These are phyloP conservation scores for Kockovaella imperatae DNA, from an alignment of 768 basidiomycete species.

Conservation along the genomic window DNA sequence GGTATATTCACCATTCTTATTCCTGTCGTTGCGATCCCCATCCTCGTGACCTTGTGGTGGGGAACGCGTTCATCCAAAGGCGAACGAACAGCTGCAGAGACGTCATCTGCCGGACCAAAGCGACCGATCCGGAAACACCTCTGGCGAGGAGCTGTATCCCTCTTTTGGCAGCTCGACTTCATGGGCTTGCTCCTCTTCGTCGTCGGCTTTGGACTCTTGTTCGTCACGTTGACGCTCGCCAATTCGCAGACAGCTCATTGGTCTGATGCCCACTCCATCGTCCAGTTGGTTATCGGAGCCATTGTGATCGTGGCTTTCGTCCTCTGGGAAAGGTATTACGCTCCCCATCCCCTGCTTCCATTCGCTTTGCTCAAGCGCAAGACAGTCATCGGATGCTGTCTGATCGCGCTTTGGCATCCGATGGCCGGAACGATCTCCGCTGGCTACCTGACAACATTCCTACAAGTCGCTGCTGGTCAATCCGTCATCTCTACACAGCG, in stretches of 20 bases:
- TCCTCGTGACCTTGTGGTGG: slow-evolving; percentile 33
- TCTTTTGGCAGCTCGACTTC: slow-evolving; percentile 43
- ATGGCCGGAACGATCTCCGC: slow-evolving; percentile 26
- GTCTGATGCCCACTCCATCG: slow-evolving; percentile 39
- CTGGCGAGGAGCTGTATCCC: background rate
- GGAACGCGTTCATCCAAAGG: slow-evolving; percentile 8
- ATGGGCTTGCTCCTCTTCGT: slow-evolving; percentile 41
- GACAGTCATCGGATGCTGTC: slow-evolving; percentile 34
- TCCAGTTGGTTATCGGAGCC: slow-evolving; percentile 30
- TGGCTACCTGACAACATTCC: slow-evolving; percentile 25
- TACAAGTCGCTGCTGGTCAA: slow-evolving; percentile 28
- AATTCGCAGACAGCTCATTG: slow-evolving; percentile 34
- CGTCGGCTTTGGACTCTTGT: slow-evolving; percentile 37
- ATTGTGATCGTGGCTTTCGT: slow-evolving; percentile 26
- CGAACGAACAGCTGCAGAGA: slow-evolving; percentile 7
- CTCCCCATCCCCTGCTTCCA: slow-evolving; percentile 40
- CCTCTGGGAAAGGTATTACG: slow-evolving; percentile 36
- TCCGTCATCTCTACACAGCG: slow-evolving; percentile 17
- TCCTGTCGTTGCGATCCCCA: slow-evolving; percentile 34
- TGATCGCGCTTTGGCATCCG: slow-evolving; percentile 40
- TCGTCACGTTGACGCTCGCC: slow-evolving; percentile 41
- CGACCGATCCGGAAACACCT: background rate
- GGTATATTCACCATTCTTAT: slow-evolving; percentile 39
- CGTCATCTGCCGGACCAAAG: slow-evolving; percentile 11
- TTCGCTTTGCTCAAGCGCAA: slow-evolving; percentile 36